Evolutionary conservation across 805 yeast genomes (phyloP), one percentile per base, ranked within the genome.

Genomic region (Candida hispaniensis): DNA sequence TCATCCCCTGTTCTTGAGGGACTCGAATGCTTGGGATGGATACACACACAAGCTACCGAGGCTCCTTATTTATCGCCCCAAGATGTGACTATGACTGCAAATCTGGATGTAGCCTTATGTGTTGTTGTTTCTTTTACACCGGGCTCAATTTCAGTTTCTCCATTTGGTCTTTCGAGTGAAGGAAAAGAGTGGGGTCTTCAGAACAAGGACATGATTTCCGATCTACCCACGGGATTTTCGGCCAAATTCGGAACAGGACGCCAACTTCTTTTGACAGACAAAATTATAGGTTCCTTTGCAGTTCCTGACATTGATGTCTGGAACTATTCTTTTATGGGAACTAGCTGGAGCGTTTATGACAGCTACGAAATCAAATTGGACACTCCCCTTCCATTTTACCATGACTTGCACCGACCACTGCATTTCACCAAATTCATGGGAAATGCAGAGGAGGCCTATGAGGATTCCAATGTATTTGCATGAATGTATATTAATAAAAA

Each of bases 281-380:
- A 75, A 40, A 66, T 82, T 30, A 66, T 69, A 52, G 98, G 98
- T 5, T 76, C 73, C 44, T 86, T 82, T 56, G 53, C 82, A 55
- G 93, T 83, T 1, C 99, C 99, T 1, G 75, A 72, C 14, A 76
- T 77, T 18, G 75, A 73, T 39, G 52, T 83, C 18, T 91, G 99
- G 99, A 91, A 91, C 54, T 83, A 78, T 52, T 67, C 93, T 2
- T 88, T 91, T 48, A 68, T 82, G 59, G 91, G 95, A 2, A 76
- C 91, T 1, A 71, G 79, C 6, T 91, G 91, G 79, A 74, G 69
- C 47, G 60, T 73, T 4, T 67, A 68, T n/a, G 54, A 70, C 28
- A 63, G 60, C 5, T 82, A 68, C 47, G 73, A 63, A 9, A 52
- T 85, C 54, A 81, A 79, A 50, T 50, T 79, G 27, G 95, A 81